Evolutionary conservation across 148 eudicot species (phyloP), one percentile per base, ranked within the genome.

Genomic region (Rhododendron williamsianum): DNA sequence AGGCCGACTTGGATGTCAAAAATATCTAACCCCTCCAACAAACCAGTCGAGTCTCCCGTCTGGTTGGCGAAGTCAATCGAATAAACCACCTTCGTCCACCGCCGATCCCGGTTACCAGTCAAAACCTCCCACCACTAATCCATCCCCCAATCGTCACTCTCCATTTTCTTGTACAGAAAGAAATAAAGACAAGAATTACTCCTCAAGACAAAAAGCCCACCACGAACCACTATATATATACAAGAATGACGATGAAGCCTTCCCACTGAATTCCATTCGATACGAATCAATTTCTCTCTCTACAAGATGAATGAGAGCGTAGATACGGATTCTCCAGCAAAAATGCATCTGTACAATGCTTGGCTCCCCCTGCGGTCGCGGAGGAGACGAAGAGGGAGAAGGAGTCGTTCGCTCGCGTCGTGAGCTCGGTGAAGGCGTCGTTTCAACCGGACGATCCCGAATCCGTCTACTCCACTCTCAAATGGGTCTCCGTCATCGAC

Each of bases 281-380:
- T 9, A 38, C 41, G 0, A 41, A 41, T 41, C 43, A 6, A 9
- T 19, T 10, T 12, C 4, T 27, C 3, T 3, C 19, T 52, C 13
- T 43, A 1, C 36, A 0, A 18, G 49, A 41, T 54, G 60, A 54
- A 54, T 4, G 3, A 16, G 60, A 54, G 21, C 19, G 52, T 25
- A 43, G 45, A 51, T 41, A 71, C 46, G 35, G 21, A 82, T 41
- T 30, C 36, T 63, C 1, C 45, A 43, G 18, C 15, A 43, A 77
- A 74, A 73, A 97, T 97, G 99, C 99, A 97, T 92, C 91, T 95
- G 77, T 94, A 95, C 79, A 97, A 97, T 89, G 95, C 98, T 8
- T 97, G 99, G 99, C 89, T 95, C 41, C 99, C 99, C 92, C 95
- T 52, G 94, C 98, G 11, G 88, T 97, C 72, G 94, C 90, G 13